Conservation (phyloP, 2,329 filamentous ascomycete species). For the Sphaerulina vaccinii region DNA sequence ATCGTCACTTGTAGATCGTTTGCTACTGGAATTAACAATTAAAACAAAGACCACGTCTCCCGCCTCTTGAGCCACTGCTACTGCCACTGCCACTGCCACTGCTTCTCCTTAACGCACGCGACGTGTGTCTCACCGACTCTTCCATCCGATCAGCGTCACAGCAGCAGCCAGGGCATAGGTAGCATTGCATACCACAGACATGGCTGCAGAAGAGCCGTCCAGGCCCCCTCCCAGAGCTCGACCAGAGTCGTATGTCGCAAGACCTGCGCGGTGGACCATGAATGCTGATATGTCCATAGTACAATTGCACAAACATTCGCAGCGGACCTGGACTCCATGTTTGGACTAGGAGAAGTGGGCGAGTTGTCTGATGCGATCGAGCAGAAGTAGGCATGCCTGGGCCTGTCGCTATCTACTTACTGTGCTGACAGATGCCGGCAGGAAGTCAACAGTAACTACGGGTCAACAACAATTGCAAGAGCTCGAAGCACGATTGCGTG, state of each 20-base stretch:
- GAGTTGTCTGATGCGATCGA: conserved; percentile 73
- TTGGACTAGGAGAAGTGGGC: conserved; percentile 76
- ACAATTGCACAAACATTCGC: conserved; percentile 88
- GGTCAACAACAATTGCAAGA: conserved; percentile 79
- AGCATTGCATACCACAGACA: conserved; percentile 2
- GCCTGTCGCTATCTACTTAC: not conserved
- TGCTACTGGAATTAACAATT: conserved; percentile 13
- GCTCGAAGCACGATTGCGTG: conserved; percentile 78
- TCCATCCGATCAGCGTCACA: not conserved
- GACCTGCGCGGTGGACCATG: not conserved
- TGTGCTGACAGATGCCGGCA: conserved; percentile 40
- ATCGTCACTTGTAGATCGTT: conserved; percentile 12
- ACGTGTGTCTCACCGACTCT: not conserved
- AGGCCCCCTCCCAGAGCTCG: conserved; percentile 17
- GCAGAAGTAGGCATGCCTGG: conserved; percentile 63
- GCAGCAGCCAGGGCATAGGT: not conserved
- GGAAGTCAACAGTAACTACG: conserved; percentile 73
- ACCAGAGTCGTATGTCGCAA: conserved; percentile 30
- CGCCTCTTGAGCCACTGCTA: not conserved
- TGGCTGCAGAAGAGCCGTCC: conserved; percentile 14
- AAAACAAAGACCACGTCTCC: conserved; percentile 1
- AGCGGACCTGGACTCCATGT: conserved; percentile 80
- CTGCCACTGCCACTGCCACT: not conserved
- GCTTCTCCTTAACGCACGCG: not conserved
- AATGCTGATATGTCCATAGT: conserved; percentile 48